Evolutionary conservation across 768 basidiomycete species (phyloP), one percentile per base, ranked within the genome.

Genomic region (Hortiboletus campestris): DNA sequence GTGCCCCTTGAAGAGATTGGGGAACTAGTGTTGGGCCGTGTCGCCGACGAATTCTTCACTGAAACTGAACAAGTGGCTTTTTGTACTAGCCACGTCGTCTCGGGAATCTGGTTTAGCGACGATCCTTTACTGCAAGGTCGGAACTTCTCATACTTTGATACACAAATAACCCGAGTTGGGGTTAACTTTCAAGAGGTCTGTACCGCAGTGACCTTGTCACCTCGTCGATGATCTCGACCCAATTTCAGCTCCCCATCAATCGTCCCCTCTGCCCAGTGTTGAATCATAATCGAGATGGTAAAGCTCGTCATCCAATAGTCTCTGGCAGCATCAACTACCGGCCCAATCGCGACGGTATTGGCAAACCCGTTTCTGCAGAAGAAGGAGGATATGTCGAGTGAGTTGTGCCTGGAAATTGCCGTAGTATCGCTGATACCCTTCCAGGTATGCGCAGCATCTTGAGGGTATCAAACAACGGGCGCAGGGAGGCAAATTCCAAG

Each of bases 11-110:
- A 88, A 61, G 76, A 82, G 58, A 86, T 95, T 47, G 93, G 92
- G 35, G 87, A 88, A 68, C 72, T 95, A 63, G 80, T 84, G 2
- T 69, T 89, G 34, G 76, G 88, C 62, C 76, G 82, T 22, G 76
- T 72, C 0, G 84, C 86, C 25, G 82, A 87, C 49, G 88, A 91
- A 63, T 94, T 81, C 74, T 94, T 94, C 74, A 74, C 91, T 11
- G 91, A 95, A 74, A 84, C 84, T 7, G 94, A 96, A 72, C 92
- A 94, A 71, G 86, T 86, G 49, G 93, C 92, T 0, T 95, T 93
- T 71, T 95, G 90, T 70, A 95, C 91, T 1, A 63, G 66, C 22
- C 75, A 76, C 35, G 61, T 76, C 29, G 84, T 86, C 9, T 85
- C 84, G 5, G 84, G 84, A 8, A 85, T 86, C 49, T 84, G 83